phyloP scores from a whole-genome alignment of 345 rosid genomes.

The Orychophragmus violaceus region DNA sequence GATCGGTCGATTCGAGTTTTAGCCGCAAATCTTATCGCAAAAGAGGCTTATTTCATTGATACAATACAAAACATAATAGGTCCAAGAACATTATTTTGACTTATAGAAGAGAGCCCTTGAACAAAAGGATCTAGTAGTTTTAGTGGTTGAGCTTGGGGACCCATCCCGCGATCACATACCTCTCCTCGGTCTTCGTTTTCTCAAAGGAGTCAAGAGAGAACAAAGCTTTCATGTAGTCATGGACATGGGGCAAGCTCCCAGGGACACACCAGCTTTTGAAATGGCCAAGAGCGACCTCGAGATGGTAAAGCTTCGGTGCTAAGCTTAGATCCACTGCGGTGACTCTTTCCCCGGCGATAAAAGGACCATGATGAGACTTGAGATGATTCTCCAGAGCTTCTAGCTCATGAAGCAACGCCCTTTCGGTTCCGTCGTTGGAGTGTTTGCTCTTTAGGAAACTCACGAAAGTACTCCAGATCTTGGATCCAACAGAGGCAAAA shows the following conservation, averaged over 20 bases:
- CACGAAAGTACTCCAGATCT: conserved; percentile 53
- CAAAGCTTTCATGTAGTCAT: conserved; percentile 45
- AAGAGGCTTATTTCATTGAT: conserved; percentile 1
- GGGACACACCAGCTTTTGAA: conserved; percentile 86
- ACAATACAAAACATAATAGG: neutral
- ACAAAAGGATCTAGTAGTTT: conserved; percentile 13
- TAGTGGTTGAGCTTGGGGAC: conserved; percentile 70
- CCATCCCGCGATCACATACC: conserved; percentile 80
- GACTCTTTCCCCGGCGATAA: conserved; percentile 68
- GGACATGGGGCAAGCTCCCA: conserved; percentile 51
- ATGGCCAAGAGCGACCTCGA: conserved; percentile 71
- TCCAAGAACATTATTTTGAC: conserved; percentile 16
- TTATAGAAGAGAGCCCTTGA: neutral
- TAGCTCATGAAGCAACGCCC: conserved; percentile 68
- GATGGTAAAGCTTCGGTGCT: conserved; percentile 92
- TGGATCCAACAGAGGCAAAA: conserved; percentile 67
- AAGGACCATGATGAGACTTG: conserved; percentile 70
- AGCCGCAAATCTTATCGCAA: neutral
- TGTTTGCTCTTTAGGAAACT: conserved; percentile 88
- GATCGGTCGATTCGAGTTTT: neutral
- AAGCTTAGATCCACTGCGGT: conserved; percentile 75
- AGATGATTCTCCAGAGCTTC: conserved; percentile 81
- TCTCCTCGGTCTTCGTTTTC: conserved; percentile 57
- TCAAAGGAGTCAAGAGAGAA: conserved; percentile 60
- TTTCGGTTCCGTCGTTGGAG: conserved; percentile 63